phyloP scores from a whole-genome alignment of 208 protist genomes.

The Naegleria gruberi region DNA sequence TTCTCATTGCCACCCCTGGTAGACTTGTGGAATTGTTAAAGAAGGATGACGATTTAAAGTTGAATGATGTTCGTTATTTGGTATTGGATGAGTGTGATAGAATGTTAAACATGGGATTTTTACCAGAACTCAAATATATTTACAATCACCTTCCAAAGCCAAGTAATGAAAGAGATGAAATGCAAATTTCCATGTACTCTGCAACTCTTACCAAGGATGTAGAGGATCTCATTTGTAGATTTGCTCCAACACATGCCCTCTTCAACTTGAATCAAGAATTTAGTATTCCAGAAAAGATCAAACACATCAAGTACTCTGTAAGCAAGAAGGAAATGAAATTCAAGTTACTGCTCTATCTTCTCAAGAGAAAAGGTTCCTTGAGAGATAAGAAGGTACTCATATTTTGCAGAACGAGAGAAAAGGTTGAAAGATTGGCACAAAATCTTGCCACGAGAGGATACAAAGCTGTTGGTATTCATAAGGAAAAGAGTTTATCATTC shows the following conservation, averaged over 20 bases:
- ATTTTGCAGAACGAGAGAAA: conserved; percentile 7
- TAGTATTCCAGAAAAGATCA: background rate
- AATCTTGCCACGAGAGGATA: background rate
- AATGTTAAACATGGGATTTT: conserved; percentile 89
- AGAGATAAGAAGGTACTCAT: background rate
- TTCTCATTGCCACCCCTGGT: conserved; percentile 79
- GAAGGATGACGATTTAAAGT: conserved; percentile 50
- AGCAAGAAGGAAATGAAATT: background rate
- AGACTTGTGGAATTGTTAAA: conserved; percentile 74
- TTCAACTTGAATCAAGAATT: background rate
- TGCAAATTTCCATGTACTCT: conserved; percentile 17
- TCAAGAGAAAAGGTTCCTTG: background rate
- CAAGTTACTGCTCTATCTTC: background rate
- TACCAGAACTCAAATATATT: background rate
- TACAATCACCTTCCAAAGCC: background rate
- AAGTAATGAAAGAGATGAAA: background rate
- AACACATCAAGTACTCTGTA: conserved; percentile 8
- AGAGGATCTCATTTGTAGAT: conserved; percentile 11
- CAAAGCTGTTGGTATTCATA: background rate
- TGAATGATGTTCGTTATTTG: conserved; percentile 75
- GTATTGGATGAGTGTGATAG: conserved; percentile 98
- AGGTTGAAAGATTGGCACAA: background rate
- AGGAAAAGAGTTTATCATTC: background rate
- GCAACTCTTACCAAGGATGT: conserved; percentile 1
- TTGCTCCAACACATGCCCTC: background rate